These are phyloP conservation scores for Mycena kentingensis DNA, from an alignment of 768 basidiomycete species.

Conservation along the genomic window DNA sequence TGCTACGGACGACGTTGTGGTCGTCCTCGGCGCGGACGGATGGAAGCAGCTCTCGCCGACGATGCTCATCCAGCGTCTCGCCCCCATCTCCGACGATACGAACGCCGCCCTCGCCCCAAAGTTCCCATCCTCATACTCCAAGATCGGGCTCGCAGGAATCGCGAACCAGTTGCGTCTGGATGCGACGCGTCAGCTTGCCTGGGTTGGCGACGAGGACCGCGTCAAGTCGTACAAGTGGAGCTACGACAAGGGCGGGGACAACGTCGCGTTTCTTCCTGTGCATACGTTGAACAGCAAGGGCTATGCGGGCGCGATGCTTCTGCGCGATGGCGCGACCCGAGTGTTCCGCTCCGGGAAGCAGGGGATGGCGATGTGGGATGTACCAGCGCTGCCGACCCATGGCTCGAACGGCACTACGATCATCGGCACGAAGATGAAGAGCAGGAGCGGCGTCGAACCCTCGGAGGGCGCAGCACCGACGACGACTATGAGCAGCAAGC, in stretches of 20 bases:
- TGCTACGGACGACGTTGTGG: background rate
- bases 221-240: slow-evolving; percentile 21
- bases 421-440: slow-evolving; percentile 19
- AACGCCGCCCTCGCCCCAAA: background rate
- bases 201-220: slow-evolving; percentile 12
- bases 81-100: background rate
- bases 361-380: slow-evolving; percentile 28
- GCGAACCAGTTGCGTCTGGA: background rate
- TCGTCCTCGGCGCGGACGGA: slow-evolving; percentile 4
- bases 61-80: background rate
- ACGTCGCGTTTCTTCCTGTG: slow-evolving; percentile 4
- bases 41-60: slow-evolving; percentile 7
- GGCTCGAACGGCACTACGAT: slow-evolving; percentile 7
- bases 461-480: slow-evolving; percentile 25
- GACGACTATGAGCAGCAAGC: background rate
- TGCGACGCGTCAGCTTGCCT: slow-evolving; percentile 16
- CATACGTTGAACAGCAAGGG: slow-evolving; percentile 27
- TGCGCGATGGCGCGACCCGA: slow-evolving; percentile 22
- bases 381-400: slow-evolving; percentile 26
- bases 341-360: slow-evolving; percentile 32
- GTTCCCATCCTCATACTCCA: background rate
- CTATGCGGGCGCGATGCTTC: slow-evolving; percentile 25
- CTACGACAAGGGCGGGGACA: background rate
- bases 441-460: slow-evolving; percentile 23
- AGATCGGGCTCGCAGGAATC: slow-evolving; percentile 10